A percentile compares a stretch with the other conserved stretches of the same genome.
phyloP scores from a whole-genome alignment of 306 rosid genomes.

The Acacia melanoxylon region DNA sequence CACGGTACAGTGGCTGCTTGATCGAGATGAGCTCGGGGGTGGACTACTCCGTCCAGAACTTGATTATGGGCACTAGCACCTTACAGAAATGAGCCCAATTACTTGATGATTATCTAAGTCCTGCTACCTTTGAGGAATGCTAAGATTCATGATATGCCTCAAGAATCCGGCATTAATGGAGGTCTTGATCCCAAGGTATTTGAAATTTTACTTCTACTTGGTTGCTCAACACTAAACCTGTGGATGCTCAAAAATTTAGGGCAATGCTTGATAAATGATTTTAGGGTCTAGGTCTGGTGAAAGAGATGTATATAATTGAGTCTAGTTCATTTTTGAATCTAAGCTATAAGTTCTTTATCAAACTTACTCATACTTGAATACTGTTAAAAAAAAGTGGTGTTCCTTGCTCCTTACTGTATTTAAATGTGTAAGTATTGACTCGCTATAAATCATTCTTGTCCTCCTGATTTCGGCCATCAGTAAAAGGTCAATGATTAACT shows the following conservation, averaged over 20 bases:
- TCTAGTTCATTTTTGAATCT: not conserved
- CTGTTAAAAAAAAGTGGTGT: not conserved
- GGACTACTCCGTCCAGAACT: conserved; percentile 88
- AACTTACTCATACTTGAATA: not conserved
- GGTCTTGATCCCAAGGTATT: conserved; percentile 82
- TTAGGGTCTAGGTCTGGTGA: not conserved
- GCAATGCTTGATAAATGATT: not conserved
- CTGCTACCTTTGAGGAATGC: conserved; percentile 89
- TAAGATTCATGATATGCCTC: conserved; percentile 83
- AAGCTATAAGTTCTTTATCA: not conserved
- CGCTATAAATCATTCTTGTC: too few relatives aligned
- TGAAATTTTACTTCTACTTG: not conserved
- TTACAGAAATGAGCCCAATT: conserved; percentile 93
- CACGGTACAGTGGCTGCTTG: conserved; percentile 96
- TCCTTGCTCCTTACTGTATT: not conserved
- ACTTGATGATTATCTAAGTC: conserved; percentile 91
- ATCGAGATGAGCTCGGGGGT: conserved; percentile 85
- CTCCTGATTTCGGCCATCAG: not conserved
- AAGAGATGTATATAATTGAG: not conserved
- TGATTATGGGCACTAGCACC: conserved; percentile 89
- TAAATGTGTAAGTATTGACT: not conserved
- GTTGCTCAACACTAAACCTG: not conserved
- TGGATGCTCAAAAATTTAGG: not conserved
- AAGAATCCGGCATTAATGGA: conserved; percentile 71
- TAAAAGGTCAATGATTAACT: not conserved